These are phyloP conservation scores for Penicillium glabrum DNA, from an alignment of 2,329 filamentous ascomycete genomes.

Conservation along the genomic window DNA sequence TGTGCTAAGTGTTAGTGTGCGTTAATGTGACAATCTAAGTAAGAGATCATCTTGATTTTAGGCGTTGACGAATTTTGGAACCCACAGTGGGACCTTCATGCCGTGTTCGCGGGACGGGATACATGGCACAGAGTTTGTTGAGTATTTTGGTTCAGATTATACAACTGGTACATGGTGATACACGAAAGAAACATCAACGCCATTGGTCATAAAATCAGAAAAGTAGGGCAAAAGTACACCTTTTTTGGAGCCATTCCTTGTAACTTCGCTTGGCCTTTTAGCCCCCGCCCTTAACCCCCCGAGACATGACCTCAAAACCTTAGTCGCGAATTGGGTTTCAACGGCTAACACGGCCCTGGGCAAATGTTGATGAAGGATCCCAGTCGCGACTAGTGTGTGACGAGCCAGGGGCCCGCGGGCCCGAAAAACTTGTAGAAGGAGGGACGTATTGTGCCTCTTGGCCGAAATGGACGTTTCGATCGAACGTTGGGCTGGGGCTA, in stretches of 20 bases:
- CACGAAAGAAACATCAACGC: background rate
- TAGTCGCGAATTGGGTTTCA: background rate
- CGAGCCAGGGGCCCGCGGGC: slow-evolving; percentile 44
- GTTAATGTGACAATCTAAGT: background rate
- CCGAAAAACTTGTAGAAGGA: slow-evolving; percentile 50
- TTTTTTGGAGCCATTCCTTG: background rate
- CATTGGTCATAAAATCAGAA: background rate
- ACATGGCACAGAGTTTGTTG: background rate
- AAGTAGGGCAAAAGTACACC: background rate
- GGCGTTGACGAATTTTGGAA: background rate
- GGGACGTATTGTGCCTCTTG: slow-evolving; percentile 48
- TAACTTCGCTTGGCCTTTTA: background rate
- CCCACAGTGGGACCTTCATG: background rate
- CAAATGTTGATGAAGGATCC: slow-evolving; percentile 40
- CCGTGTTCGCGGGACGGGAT: background rate
- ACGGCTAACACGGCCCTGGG: slow-evolving; percentile 13
- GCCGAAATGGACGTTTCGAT: slow-evolving; percentile 34
- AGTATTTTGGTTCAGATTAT: background rate
- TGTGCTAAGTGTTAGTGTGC: too few species aligned
- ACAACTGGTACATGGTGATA: background rate
- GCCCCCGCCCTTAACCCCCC: background rate
- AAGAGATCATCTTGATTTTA: background rate
- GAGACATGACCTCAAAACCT: background rate
- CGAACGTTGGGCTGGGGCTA: slow-evolving; percentile 20
- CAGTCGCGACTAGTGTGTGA: slow-evolving; percentile 30